Base-by-base conservation (phyloP, 1,139 yeast species). In the Eremothecium cymbalariae region DNA sequence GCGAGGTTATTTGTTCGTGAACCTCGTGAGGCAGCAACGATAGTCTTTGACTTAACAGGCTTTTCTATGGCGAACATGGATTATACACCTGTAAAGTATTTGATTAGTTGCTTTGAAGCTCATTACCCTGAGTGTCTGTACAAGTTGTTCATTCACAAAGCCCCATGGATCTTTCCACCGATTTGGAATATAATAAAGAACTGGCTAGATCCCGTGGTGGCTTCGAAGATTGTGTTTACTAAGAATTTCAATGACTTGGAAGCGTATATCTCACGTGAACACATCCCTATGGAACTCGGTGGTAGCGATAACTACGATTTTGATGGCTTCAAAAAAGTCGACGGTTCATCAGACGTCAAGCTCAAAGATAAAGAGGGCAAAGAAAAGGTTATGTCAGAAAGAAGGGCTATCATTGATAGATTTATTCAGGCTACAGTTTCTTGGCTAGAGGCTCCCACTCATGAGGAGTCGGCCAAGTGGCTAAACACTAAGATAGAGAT, bases 161-260 rank as follows among this genome's bases (percentile, higher is more conserved):
- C 95, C 0, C 95, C 95, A 5, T 82, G 94, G 93, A 70, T 85
- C 30, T 85, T 85, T 64, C 72, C 77, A 42, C 83, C 93, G 20
- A 79, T 84, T 44, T 85, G 95, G 95, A 77, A 75, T 42, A 70
- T 84, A 46, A 76, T 85, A 50, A 83, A 79, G 57, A 77, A 74
- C 45, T 84, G 94, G 94, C 64, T 85, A 39, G 94, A 85, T 52
- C 95, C 95, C 2, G 88, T 78, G 7, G 93, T 85, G 29, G 94
- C 93, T 0, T 67, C 83, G 18, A 85, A 83, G 59, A 77, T 85
- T 46, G 67, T 70, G 17, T 85, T 85, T 60, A 82, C 94, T 18
- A 74, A 76, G 48, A 63, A 63, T 35, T 48, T 61, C 9, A 66
- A 70, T 33, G 94, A 84, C 41, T 60, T 85, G 46, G 65, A 64